These are phyloP conservation scores for Hyphopichia burtonii DNA, from an alignment of 1,139 yeast genomes.

Conservation along the genomic window DNA sequence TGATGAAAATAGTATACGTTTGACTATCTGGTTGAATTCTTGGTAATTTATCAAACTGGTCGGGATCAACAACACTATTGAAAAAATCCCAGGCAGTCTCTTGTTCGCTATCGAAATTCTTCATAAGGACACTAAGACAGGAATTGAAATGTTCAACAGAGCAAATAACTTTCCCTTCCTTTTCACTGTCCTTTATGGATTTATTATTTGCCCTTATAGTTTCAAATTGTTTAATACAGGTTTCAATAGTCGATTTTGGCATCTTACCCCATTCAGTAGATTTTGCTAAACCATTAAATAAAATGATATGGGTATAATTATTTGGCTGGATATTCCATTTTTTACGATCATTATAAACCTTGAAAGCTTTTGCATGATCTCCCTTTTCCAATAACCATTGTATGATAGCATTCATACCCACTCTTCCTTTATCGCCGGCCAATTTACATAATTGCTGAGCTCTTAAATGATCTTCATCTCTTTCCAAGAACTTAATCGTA, in stretches of 20 bases:
- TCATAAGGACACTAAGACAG: constrained; percentile 34
- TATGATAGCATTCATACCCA: constrained; percentile 60
- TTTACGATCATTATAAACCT: constrained; percentile 51
- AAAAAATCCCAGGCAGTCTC: constrained; percentile 40
- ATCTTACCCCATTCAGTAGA: constrained; percentile 35
- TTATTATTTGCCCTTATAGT: constrained; percentile 7
- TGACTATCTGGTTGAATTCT: constrained; percentile 31
- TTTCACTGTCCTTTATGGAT: not conserved
- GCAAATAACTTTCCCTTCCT: constrained; percentile 7
- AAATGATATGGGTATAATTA: constrained; percentile 52
- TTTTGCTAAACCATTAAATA: constrained; percentile 58
- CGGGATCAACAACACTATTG: constrained; percentile 12
- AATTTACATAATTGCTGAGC: constrained; percentile 54
- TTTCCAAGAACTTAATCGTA: constrained; percentile 46
- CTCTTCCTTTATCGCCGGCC: constrained; percentile 48
- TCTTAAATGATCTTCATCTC: constrained; percentile 45
- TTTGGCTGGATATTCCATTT: constrained; percentile 59
- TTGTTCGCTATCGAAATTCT: constrained; percentile 33
- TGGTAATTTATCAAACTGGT: constrained; percentile 8
- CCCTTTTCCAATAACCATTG: constrained; percentile 45
- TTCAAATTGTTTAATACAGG: constrained; percentile 25
- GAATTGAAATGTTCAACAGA: constrained; percentile 38
- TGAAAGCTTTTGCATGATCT: constrained; percentile 45
- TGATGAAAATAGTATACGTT: constrained; percentile 41
- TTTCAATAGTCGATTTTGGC: constrained; percentile 18